Percentiles rank a stretch among this genome's conserved stretches.
Evolutionary conservation across 371 early-diverging fungal genomes (phyloP).

Genomic region (Phascolomyces articulosus): DNA sequence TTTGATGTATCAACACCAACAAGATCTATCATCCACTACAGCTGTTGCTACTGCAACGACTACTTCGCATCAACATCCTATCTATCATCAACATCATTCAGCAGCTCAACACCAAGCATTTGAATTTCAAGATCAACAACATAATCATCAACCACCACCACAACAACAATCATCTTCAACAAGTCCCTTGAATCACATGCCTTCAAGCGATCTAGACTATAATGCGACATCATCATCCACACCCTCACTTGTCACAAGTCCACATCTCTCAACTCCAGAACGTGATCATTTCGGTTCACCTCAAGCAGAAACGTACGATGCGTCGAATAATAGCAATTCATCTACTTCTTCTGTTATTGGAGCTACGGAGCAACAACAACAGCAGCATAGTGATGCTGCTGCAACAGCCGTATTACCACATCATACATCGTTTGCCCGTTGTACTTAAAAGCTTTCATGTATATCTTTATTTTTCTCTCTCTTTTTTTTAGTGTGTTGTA

Average conservation of each 20-base stretch:
- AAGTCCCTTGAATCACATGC: conserved; percentile 8
- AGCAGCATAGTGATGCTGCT: not conserved
- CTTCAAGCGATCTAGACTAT: conserved; percentile 5
- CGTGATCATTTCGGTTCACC: conserved; percentile 2
- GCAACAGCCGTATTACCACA: not conserved
- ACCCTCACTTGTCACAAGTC: conserved; percentile 13
- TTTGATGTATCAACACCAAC: not conserved
- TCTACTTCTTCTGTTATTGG: not conserved
- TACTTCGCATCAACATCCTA: conserved; percentile 1
- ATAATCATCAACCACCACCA: not conserved
- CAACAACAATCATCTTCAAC: not conserved
- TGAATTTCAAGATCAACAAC: not conserved
- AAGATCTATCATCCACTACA: not conserved
- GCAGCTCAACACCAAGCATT: not conserved
- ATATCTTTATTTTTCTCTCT: not conserved
- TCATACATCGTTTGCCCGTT: conserved; percentile 1
- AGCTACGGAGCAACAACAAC: not conserved
- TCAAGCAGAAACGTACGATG: conserved; percentile 5
- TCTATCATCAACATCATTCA: not conserved
- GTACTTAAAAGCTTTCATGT: not conserved
- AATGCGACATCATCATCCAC: conserved; percentile 7
- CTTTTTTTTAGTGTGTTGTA: not conserved
- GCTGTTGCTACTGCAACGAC: conserved; percentile 2
- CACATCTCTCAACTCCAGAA: conserved; percentile 18
- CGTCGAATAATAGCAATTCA: not conserved